Conservation (phyloP, 805 yeast species). For the Candida cerambycidarum region DNA sequence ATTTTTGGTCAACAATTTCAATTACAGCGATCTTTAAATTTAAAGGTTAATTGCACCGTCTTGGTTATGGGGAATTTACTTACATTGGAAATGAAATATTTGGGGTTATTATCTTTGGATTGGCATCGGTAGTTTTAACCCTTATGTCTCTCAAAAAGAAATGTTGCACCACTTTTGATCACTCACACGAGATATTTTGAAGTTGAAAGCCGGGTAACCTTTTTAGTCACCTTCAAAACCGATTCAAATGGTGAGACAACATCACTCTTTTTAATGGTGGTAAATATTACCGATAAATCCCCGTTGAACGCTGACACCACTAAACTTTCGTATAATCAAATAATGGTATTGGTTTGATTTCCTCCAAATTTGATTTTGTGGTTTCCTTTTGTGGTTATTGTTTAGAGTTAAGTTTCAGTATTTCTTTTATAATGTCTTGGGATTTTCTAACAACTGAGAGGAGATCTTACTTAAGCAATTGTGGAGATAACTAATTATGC, state of each 20-base stretch:
- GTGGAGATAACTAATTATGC: not conserved
- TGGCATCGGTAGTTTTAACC: not conserved
- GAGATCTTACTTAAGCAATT: conserved; percentile 4
- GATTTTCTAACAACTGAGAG: not conserved
- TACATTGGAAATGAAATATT: not conserved
- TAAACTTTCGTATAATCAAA: no score
- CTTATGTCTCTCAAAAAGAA: conserved; percentile 10
- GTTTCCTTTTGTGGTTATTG: no score
- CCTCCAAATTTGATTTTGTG: no score
- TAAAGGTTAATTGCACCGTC: not conserved
- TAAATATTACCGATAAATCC: no score
- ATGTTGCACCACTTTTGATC: conserved; percentile 13
- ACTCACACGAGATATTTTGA: conserved; percentile 3
- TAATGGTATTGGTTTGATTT: no score
- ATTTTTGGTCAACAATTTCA: no score
- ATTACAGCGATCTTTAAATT: no score
- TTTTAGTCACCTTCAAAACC: not conserved
- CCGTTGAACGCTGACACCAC: no score
- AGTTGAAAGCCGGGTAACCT: not conserved
- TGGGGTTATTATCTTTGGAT: not conserved
- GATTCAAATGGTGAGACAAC: conserved; percentile 1
- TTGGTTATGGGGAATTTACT: conserved; percentile 1
- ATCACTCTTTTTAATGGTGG: no score
- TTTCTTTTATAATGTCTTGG: no score
- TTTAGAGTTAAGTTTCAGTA: no score